phyloP scores from a whole-genome alignment of 73 alveolate genomes.

The Tetrahymena elliotti region DNA sequence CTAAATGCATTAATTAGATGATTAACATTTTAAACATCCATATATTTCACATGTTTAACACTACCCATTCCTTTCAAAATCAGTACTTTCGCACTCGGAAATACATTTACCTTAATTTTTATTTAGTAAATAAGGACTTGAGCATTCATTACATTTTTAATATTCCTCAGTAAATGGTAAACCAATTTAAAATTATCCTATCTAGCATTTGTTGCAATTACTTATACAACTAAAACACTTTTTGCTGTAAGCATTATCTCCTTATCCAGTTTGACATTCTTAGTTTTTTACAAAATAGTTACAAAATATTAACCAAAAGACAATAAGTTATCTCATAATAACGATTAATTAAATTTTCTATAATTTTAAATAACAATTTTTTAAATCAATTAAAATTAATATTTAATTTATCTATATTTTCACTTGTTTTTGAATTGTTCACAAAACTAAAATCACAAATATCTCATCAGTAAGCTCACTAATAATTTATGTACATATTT shows the following conservation, averaged over 20 bases:
- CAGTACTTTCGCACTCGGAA: not conserved
- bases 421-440: too few species aligned
- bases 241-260: not conserved
- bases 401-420: too few species aligned
- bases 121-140: not conserved
- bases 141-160: not conserved
- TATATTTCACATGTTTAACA: not conserved
- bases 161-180: not conserved
- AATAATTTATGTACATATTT: too few species aligned
- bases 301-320: too few species aligned
- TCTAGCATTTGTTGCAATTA: not conserved
- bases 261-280: not conserved
- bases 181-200: not conserved
- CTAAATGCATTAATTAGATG: not conserved
- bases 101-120: not conserved
- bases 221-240: not conserved
- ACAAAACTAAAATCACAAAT: too few species aligned
- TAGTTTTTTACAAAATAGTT: too few species aligned
- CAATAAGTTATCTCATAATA: not conserved
- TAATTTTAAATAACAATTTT: too few species aligned
- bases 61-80: not conserved
- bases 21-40: not conserved
- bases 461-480: too few species aligned
- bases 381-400: too few species aligned
- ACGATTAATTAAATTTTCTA: too few species aligned